phyloP scores from a whole-genome alignment of 306 rosid species.

The Styphnolobium japonicum region DNA sequence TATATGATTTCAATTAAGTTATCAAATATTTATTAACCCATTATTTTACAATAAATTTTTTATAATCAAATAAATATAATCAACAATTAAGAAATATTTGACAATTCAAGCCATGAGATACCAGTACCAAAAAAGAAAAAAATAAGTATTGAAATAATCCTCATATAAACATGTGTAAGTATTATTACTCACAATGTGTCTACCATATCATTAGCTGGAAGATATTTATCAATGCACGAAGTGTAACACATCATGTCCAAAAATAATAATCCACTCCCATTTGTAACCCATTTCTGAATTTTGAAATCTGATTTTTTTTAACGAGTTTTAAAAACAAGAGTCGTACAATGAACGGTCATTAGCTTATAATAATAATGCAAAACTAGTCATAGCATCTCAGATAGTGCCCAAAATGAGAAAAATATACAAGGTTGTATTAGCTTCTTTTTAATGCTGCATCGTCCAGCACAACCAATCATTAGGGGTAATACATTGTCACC shows the following conservation, averaged over 20 bases:
- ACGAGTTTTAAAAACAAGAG: not conserved
- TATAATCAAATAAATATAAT: too few relatives aligned
- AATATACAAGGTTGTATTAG: not conserved
- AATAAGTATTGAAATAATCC: too few relatives aligned
- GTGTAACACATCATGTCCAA: not conserved
- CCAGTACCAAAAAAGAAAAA: too few relatives aligned
- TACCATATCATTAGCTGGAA: not conserved
- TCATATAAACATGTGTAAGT: not conserved
- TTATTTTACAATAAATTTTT: too few relatives aligned
- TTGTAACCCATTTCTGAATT: not conserved
- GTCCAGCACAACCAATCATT: not conserved
- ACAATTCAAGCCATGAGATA: too few relatives aligned
- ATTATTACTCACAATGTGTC: not conserved
- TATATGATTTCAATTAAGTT: too few relatives aligned
- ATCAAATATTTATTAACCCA: too few relatives aligned
- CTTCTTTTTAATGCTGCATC: not conserved
- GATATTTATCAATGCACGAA: not conserved
- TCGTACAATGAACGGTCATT: not conserved
- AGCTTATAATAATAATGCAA: not conserved
- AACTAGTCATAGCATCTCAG: conserved; percentile 5
- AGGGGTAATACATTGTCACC: conserved; percentile 18
- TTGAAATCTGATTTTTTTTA: not conserved
- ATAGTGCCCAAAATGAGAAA: not conserved
- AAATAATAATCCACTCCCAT: not conserved
- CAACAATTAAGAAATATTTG: too few relatives aligned